A percentile compares a stretch with the other conserved stretches of the same genome.
phyloP scores from a whole-genome alignment of 768 basidiomycete species.

The Tylopilus plumbeoviolaceoides region DNA sequence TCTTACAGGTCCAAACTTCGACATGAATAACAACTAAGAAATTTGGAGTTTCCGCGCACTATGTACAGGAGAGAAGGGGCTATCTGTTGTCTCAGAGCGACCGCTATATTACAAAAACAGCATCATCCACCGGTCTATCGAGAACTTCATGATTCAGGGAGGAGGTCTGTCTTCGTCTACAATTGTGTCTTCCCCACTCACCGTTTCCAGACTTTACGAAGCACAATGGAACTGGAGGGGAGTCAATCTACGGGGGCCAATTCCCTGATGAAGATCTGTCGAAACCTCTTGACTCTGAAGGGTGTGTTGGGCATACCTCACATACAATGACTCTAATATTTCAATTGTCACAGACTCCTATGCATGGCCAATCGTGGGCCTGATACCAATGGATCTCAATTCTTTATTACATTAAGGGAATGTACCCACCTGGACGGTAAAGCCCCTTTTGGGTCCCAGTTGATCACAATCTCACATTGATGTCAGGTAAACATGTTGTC shows the following conservation, averaged over 20 bases:
- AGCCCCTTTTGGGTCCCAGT: slow-evolving; percentile 4
- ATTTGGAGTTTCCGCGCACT: slow-evolving; percentile 70
- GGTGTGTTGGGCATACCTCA: slow-evolving; percentile 32
- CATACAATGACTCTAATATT: not conserved
- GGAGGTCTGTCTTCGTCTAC: slow-evolving; percentile 46
- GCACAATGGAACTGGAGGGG: slow-evolving; percentile 75
- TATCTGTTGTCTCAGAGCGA: slow-evolving; percentile 56
- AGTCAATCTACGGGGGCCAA: slow-evolving; percentile 72
- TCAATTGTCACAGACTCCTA: slow-evolving; percentile 46
- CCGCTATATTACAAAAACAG: slow-evolving; percentile 82
- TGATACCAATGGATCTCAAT: slow-evolving; percentile 83
- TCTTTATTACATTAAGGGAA: slow-evolving; percentile 77
- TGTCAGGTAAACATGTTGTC: slow-evolving; percentile 55
- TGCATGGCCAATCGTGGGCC: slow-evolving; percentile 91
- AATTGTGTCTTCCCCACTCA: not conserved
- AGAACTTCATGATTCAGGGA: slow-evolving; percentile 77
- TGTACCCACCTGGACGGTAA: slow-evolving; percentile 73
- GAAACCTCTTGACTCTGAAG: slow-evolving; percentile 59
- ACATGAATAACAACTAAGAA: slow-evolving; percentile 8
- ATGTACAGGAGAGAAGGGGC: slow-evolving; percentile 82
- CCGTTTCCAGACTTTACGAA: slow-evolving; percentile 62
- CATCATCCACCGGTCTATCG: slow-evolving; percentile 75
- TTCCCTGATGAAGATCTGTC: slow-evolving; percentile 78
- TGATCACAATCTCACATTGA: not conserved
- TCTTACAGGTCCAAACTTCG: not conserved